phyloP scores from a whole-genome alignment of 129 eudicot species.

The Pseudognaphalium luteoalbum region DNA sequence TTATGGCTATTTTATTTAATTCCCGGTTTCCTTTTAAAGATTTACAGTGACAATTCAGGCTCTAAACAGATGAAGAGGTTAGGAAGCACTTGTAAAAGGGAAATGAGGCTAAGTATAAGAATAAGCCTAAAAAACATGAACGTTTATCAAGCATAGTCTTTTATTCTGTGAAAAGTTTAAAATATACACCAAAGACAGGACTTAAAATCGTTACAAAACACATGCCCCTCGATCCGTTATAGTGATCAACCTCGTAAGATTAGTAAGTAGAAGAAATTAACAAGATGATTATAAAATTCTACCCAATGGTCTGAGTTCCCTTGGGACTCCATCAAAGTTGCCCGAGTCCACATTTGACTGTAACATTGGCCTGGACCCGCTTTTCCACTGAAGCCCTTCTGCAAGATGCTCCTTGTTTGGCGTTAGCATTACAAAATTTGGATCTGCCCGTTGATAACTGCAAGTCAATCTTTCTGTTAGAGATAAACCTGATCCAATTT shows the following conservation, averaged over 20 bases:
- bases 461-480: constrained; percentile 9
- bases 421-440: constrained; percentile 77
- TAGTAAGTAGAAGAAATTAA: neutral
- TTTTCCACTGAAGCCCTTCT: constrained; percentile 70
- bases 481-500: neutral
- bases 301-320: constrained; percentile 67
- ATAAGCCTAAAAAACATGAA: too few relatives aligned
- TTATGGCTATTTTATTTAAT: too few relatives aligned
- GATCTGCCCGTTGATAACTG: constrained; percentile 88
- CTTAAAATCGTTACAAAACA: neutral
- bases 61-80: too few relatives aligned
- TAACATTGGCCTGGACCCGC: constrained; percentile 55
- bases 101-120: too few relatives aligned
- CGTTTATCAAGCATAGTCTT: neutral
- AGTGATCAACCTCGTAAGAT: neutral
- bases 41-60: too few relatives aligned
- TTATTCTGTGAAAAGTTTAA: too few relatives aligned
- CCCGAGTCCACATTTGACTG: constrained; percentile 67
- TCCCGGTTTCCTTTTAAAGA: too few relatives aligned
- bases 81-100: too few relatives aligned
- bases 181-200: too few relatives aligned
- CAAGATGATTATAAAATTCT: constrained; percentile 47
- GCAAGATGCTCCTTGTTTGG: constrained; percentile 86
- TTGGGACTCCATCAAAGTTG: constrained; percentile 71
- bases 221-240: neutral